Evolutionary conservation across 2,329 filamentous ascomycete species (phyloP).

Genomic region (Teratosphaeria destructans): DNA sequence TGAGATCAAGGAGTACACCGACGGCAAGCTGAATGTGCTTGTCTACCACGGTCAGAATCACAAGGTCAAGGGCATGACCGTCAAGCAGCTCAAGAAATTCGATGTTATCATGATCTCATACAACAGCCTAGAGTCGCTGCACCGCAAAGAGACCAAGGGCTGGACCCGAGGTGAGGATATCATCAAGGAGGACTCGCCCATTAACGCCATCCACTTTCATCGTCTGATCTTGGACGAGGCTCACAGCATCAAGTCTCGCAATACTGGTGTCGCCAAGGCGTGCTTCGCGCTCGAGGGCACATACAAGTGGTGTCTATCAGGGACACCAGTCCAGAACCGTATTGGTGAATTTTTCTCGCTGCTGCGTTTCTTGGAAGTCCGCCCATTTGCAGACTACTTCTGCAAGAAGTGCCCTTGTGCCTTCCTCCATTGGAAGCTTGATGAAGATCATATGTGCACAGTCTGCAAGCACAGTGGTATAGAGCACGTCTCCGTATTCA

Average conservation of each 20-base stretch:
- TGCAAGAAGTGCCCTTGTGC: conserved; percentile 80
- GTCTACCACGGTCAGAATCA: conserved; percentile 81
- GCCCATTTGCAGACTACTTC: conserved; percentile 85
- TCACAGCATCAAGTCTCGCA: conserved; percentile 85
- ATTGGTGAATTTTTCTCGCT: conserved; percentile 91
- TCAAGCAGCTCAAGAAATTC: conserved; percentile 67
- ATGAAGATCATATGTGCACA: conserved; percentile 59
- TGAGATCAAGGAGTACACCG: conserved; percentile 56
- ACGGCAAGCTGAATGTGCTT: conserved; percentile 80
- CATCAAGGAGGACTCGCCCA: conserved; percentile 63
- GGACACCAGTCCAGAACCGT: conserved; percentile 90
- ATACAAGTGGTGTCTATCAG: conserved; percentile 93
- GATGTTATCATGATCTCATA: conserved; percentile 98
- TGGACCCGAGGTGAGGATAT: conserved; percentile 71
- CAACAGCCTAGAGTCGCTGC: conserved; percentile 79
- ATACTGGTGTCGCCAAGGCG: conserved; percentile 84
- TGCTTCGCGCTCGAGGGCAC: conserved; percentile 82
- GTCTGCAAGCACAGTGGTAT: conserved; percentile 57
- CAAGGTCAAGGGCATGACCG: conserved; percentile 66
- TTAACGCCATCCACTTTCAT: conserved; percentile 81
- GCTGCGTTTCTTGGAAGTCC: conserved; percentile 78
- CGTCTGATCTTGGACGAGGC: conserved; percentile 90
- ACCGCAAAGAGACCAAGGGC: conserved; percentile 85
- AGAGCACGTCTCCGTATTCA: conserved; percentile 72
- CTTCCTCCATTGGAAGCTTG: conserved; percentile 71